Conservation (phyloP, 1,139 yeast genomes). For the Tardiomyces depauwii region DNA sequence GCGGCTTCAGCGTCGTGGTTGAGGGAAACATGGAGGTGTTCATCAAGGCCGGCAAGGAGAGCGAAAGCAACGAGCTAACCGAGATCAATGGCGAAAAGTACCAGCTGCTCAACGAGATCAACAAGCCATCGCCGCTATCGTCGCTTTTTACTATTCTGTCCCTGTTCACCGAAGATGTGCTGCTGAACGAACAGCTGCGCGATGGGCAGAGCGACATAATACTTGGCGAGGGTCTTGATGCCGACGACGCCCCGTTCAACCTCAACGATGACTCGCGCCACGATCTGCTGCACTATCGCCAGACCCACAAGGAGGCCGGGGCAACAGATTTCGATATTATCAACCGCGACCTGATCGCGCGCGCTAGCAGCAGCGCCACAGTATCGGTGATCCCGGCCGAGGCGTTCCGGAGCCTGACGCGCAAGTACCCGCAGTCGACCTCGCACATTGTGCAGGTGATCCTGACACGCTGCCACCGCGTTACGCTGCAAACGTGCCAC, state of each 20-base stretch:
- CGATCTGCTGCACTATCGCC: background rate
- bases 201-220: background rate
- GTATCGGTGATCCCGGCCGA: conserved; percentile 85
- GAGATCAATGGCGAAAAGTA: conserved; percentile 44
- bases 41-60: conserved; percentile 35
- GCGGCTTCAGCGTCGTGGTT: conserved; percentile 89
- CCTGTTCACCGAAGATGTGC: conserved; percentile 40
- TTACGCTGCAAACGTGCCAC: conserved; percentile 84
- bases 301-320: background rate
- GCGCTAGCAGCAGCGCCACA: conserved; percentile 60
- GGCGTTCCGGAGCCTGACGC: conserved; percentile 64
- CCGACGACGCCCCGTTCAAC: background rate
- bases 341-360: conserved; percentile 37
- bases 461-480: conserved; percentile 73
- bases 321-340: background rate
- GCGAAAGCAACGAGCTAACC: conserved; percentile 10
- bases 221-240: background rate
- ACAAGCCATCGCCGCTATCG: conserved; percentile 74
- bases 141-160: conserved; percentile 74
- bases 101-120: conserved; percentile 73
- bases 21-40: conserved; percentile 84
- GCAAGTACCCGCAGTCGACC: conserved; percentile 76
- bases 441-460: conserved; percentile 94
- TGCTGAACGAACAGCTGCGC: conserved; percentile 4
- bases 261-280: background rate